These are phyloP conservation scores for Microdochium nivale DNA, from an alignment of 2,329 filamentous ascomycete species.

Conservation along the genomic window DNA sequence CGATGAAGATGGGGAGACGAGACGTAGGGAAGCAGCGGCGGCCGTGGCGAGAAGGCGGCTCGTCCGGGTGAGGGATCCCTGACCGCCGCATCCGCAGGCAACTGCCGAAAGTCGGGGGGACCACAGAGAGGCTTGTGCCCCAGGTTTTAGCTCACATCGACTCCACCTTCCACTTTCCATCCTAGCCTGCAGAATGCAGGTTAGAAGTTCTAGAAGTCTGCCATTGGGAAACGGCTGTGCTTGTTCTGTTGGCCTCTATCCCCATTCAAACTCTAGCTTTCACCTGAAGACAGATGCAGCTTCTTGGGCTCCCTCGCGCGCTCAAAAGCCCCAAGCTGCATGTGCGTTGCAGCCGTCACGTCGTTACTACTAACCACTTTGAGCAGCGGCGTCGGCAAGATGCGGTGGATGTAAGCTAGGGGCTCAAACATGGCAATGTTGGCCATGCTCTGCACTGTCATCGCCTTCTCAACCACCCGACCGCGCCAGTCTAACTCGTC, in stretches of 20 bases:
- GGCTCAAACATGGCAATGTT: constrained; percentile 3
- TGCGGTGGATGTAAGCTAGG: constrained; percentile 5
- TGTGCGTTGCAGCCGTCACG: not conserved
- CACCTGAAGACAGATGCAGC: constrained; percentile 2
- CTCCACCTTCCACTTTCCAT: not conserved
- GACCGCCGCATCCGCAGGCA: not conserved
- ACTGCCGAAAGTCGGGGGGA: not conserved
- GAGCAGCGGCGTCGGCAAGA: constrained; percentile 7
- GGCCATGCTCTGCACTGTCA: not conserved
- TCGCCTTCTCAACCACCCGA: not conserved
- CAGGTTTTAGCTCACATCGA: not conserved
- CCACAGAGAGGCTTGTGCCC: not conserved
- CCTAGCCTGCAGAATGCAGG: not conserved
- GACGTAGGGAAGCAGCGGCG: not conserved
- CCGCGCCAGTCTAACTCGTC: not conserved
- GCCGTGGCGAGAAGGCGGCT: not conserved
- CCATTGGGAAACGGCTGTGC: not conserved
- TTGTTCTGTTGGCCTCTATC: not conserved
- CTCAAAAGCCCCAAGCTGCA: constrained; percentile 6
- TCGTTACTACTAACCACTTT: constrained; percentile 6
- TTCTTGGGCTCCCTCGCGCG: constrained; percentile 6
- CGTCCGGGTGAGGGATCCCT: not conserved
- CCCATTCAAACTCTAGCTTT: constrained; percentile 5
- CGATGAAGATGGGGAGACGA: not conserved
- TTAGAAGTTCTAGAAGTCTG: not conserved